Conservation (phyloP, 352 stramenopile genomes). For the Stramenopiles sp. region DNA sequence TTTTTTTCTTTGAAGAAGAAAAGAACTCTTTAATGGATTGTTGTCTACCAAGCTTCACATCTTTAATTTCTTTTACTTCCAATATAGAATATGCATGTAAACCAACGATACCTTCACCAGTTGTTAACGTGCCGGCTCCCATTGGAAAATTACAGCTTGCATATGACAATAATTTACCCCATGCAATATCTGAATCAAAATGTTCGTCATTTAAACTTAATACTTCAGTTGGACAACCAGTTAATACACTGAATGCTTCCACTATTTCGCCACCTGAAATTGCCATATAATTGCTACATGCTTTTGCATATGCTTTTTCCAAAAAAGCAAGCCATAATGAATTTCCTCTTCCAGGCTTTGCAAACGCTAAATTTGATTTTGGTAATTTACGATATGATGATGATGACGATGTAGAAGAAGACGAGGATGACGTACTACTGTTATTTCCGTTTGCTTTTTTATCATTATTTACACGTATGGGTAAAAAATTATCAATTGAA, state of each 20-base stretch:
- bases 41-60: neutral
- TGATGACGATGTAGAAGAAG: too few relatives aligned
- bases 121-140: neutral
- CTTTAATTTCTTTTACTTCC: neutral
- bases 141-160: neutral
- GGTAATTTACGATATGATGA: neutral
- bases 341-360: slow-evolving; percentile 26
- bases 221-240: slow-evolving; percentile 1
- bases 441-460: neutral
- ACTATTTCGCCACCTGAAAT: neutral
- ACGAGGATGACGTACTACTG: too few relatives aligned
- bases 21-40: slow-evolving; percentile 7
- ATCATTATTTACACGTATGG: neutral
- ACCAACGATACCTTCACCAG: neutral
- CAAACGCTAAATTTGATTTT: neutral
- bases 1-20: neutral
- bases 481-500: slow-evolving; percentile 26
- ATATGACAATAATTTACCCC: neutral
- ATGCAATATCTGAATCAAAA: neutral
- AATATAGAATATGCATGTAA: slow-evolving; percentile 6
- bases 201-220: neutral
- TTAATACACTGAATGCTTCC: neutral
- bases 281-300: slow-evolving; percentile 34
- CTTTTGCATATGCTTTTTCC: slow-evolving; percentile 66
- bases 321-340: slow-evolving; percentile 59